Evolutionary conservation across 371 early-diverging fungal genomes (phyloP).

Genomic region (Blakeslea trispora): DNA sequence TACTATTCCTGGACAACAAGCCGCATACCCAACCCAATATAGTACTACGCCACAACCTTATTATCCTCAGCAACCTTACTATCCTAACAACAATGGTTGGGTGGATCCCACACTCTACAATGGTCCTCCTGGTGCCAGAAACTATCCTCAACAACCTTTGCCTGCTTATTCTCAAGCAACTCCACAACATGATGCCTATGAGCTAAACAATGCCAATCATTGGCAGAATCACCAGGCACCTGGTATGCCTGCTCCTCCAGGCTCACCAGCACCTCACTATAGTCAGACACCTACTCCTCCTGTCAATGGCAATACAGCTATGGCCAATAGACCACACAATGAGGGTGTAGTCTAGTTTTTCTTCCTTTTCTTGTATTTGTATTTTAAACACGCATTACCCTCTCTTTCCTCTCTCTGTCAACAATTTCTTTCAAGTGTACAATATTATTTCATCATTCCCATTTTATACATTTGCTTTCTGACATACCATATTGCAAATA

Average conservation of each 20-base stretch:
- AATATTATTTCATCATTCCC: too few species aligned
- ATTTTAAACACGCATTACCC: not conserved
- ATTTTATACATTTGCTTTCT: too few species aligned
- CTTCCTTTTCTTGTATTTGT: not conserved
- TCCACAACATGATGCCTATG: slow-evolving; percentile 13
- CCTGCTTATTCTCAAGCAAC: slow-evolving; percentile 20
- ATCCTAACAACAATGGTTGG: slow-evolving; percentile 38
- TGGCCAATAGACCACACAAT: slow-evolving; percentile 5
- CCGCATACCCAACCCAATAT: slow-evolving; percentile 23
- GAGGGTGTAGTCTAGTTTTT: slow-evolving; percentile 14
- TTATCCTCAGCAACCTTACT: slow-evolving; percentile 29
- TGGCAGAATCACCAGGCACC: slow-evolving; percentile 15
- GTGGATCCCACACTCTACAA: slow-evolving; percentile 59
- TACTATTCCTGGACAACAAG: slow-evolving; percentile 23
- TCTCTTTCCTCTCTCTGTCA: too few species aligned
- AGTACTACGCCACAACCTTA: slow-evolving; percentile 22
- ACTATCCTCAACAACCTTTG: slow-evolving; percentile 22
- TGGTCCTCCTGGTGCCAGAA: slow-evolving; percentile 21
- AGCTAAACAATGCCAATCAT: slow-evolving; percentile 19
- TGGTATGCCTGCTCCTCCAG: not conserved
- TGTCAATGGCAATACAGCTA: not conserved
- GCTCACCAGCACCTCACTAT: not conserved
- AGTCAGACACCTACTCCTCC: not conserved
- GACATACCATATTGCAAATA: too few species aligned
- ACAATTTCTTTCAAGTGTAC: too few species aligned